Evolutionary conservation across 2,329 filamentous ascomycete species (phyloP).

Genomic region (Hirsutella thompsonii): DNA sequence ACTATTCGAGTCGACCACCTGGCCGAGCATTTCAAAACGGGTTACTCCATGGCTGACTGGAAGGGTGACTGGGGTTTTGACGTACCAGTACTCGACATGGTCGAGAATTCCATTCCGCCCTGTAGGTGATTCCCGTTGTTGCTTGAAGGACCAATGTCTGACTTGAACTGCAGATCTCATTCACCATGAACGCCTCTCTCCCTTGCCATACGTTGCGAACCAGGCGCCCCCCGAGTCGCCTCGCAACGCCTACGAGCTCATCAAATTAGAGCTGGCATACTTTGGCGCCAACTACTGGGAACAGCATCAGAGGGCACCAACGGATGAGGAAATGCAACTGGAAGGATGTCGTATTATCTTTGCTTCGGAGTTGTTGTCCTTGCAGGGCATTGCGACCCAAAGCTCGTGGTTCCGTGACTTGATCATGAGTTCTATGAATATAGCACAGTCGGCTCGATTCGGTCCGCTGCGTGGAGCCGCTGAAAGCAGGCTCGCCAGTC

Average conservation of each 20-base stretch:
- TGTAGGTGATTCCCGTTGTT: conserved; percentile 35
- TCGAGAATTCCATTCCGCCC: conserved; percentile 54
- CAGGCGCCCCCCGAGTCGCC: conserved; percentile 30
- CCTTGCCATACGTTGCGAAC: conserved; percentile 38
- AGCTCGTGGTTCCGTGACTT: conserved; percentile 46
- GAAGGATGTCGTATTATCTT: conserved; percentile 48
- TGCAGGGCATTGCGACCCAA: conserved; percentile 22
- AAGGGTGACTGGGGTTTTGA: conserved; percentile 61
- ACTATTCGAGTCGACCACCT: conserved; percentile 47
- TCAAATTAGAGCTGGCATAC: conserved; percentile 44
- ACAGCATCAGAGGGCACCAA: conserved; percentile 25
- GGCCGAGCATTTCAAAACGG: conserved; percentile 55
- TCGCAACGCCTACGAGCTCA: conserved; percentile 46
- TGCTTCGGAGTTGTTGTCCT: conserved; percentile 34
- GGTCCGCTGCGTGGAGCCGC: conserved; percentile 30
- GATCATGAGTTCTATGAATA: conserved; percentile 33
- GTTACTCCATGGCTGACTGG: conserved; percentile 56
- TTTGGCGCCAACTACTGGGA: conserved; percentile 33
- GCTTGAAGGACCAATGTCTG: conserved; percentile 29
- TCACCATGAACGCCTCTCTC: conserved; percentile 46
- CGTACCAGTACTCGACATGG: conserved; percentile 43
- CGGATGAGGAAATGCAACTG: conserved; percentile 40
- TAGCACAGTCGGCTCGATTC: conserved; percentile 31
- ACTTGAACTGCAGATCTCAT: conserved; percentile 42
- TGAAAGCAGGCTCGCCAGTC: conserved; percentile 32